Evolutionary conservation across 371 early-diverging fungal genomes (phyloP).

Genomic region (Apophysomyces elegans): DNA sequence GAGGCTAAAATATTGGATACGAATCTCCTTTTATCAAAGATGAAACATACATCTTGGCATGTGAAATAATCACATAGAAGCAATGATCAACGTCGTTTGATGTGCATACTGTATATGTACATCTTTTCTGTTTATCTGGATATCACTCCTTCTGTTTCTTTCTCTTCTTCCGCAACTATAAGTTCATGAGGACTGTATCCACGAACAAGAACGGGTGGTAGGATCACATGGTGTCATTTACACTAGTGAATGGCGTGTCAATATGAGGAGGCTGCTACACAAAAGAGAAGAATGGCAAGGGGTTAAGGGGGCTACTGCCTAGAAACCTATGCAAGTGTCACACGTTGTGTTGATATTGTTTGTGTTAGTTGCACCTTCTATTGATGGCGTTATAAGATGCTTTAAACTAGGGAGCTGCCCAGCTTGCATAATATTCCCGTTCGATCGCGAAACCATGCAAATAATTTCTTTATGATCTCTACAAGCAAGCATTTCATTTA

Average conservation of each 20-base stretch:
- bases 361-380: background rate
- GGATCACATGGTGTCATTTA: slow-evolving; percentile 4
- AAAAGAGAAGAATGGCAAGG: background rate
- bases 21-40: background rate
- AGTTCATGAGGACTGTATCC: background rate
- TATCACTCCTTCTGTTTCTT: no score
- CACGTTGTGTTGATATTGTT: background rate
- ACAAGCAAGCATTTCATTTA: slow-evolving; percentile 3
- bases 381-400: slow-evolving; percentile 3
- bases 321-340: slow-evolving; percentile 5
- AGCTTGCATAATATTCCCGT: background rate
- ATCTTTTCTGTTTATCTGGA: background rate
- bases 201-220: background rate
- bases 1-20: background rate
- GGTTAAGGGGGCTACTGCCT: background rate
- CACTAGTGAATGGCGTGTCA: background rate
- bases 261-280: background rate
- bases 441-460: background rate
- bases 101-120: background rate
- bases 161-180: background rate
- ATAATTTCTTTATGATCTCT: background rate
- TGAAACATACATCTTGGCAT: slow-evolving; percentile 1
- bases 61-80: slow-evolving; percentile 8
- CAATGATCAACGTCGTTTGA: background rate
- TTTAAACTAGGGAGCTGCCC: background rate